A percentile compares a stretch with the other conserved stretches of the same genome.
These are phyloP conservation scores for Agarophyton chilense DNA, from an alignment of 23 red algal genomes.

Conservation along the genomic window DNA sequence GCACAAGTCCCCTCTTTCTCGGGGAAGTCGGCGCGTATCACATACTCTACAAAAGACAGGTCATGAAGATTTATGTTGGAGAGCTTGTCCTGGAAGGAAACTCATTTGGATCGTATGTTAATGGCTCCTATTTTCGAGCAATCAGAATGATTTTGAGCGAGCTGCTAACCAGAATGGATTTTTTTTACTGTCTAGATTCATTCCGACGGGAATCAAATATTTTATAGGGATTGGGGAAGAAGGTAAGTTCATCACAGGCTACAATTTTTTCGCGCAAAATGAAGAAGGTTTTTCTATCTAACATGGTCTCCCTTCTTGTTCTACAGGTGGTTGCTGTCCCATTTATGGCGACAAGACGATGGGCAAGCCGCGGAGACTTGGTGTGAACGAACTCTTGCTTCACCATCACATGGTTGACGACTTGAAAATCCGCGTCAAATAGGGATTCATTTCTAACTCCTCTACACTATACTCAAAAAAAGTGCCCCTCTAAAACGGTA, in stretches of 20 bases:
- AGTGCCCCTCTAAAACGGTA: too few species aligned
- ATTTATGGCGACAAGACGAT: conserved; percentile 36
- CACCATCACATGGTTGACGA: conserved; percentile 76
- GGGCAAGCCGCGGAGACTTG: conserved; percentile 46
- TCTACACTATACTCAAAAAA: not conserved
- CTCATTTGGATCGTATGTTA: conserved; percentile 66
- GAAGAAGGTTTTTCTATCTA: not conserved
- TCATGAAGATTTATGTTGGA: conserved; percentile 63
- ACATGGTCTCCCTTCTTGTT: not conserved
- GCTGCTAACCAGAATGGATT: not conserved
- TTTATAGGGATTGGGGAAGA: conserved; percentile 69
- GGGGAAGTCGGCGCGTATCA: conserved; percentile 43
- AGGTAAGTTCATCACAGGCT: not conserved
- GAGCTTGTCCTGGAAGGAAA: conserved; percentile 72
- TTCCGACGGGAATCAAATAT: conserved; percentile 65
- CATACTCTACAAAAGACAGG: conserved; percentile 57
- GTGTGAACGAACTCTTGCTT: conserved; percentile 66
- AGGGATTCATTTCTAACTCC: not conserved
- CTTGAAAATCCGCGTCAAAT: conserved; percentile 37
- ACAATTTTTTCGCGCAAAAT: not conserved
- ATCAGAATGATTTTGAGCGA: not conserved
- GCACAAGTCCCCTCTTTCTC: conserved; percentile 42
- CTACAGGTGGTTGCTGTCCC: conserved; percentile 39
- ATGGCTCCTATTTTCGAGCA: not conserved
- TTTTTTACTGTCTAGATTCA: conserved; percentile 24